A percentile compares a stretch with the other conserved stretches of the same genome.
Evolutionary conservation across 345 rosid genomes (phyloP).

Genomic region (Mallotus nudiflorus): DNA sequence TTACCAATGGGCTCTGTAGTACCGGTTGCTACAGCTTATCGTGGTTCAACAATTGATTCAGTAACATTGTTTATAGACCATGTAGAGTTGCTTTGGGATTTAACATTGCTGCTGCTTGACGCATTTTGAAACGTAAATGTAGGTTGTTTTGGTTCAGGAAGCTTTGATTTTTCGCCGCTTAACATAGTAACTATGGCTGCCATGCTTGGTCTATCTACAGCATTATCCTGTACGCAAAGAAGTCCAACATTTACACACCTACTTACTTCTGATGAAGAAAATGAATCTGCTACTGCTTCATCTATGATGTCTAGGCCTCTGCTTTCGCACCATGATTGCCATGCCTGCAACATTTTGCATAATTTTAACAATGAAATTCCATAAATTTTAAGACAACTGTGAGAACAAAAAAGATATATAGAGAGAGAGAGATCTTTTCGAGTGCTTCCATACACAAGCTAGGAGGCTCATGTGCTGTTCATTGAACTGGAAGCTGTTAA

Average conservation of each 20-base stretch:
- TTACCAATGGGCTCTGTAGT: too few species aligned
- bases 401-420: neutral
- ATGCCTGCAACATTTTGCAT: conserved; percentile 23
- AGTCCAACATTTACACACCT: conserved; percentile 44
- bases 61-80: conserved; percentile 12
- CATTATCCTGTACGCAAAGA: conserved; percentile 41
- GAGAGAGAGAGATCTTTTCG: neutral
- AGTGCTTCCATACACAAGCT: neutral
- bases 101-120: neutral
- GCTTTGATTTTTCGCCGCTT: conserved; percentile 18
- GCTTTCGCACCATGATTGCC: conserved; percentile 38
- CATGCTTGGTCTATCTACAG: conserved; percentile 42
- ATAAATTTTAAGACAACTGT: neutral
- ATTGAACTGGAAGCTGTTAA: conserved; percentile 1
- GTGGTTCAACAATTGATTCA: neutral
- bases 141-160: conserved; percentile 50
- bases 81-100: conserved; percentile 16
- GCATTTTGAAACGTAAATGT: conserved; percentile 15
- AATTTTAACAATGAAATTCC: neutral
- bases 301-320: conserved; percentile 31
- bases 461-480: conserved; percentile 10
- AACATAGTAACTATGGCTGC: conserved; percentile 29
- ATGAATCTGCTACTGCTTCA: conserved; percentile 23
- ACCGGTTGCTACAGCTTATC: neutral
- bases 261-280: conserved; percentile 20